Evolutionary conservation across 2,329 filamentous ascomycete genomes (phyloP).

Genomic region (Penicillium sp.): DNA sequence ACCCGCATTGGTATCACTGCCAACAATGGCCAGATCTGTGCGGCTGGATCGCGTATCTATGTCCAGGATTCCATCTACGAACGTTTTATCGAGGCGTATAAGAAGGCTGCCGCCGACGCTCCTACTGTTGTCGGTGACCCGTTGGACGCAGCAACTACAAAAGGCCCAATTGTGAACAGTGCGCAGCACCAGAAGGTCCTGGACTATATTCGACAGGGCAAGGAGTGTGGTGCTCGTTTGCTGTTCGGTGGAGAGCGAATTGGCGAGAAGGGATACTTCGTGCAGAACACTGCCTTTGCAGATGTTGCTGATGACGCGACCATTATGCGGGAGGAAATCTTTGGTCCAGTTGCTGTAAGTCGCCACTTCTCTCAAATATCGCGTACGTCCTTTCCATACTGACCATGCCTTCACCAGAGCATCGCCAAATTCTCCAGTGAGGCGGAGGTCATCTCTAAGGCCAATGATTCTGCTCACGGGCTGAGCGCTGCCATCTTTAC

Average conservation of each 20-base stretch:
- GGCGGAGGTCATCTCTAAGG: constrained; percentile 56
- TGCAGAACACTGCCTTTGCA: constrained; percentile 59
- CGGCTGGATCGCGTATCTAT: constrained; percentile 33
- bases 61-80: constrained; percentile 36
- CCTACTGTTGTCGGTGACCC: constrained; percentile 22
- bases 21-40: constrained; percentile 36
- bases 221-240: constrained; percentile 20
- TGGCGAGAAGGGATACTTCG: constrained; percentile 57
- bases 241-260: constrained; percentile 26
- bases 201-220: constrained; percentile 24
- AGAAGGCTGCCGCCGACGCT: constrained; percentile 57
- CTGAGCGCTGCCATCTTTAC: constrained; percentile 30
- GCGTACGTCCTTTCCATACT: neutral
- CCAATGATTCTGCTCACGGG: constrained; percentile 52
- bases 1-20: constrained; percentile 29
- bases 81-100: constrained; percentile 32
- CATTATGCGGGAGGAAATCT: constrained; percentile 56
- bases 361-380: neutral
- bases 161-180: constrained; percentile 24
- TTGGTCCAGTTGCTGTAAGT: constrained; percentile 54
- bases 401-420: constrained; percentile 30
- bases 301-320: constrained; percentile 50
- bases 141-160: constrained; percentile 20
- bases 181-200: constrained; percentile 25
- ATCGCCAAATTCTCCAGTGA: constrained; percentile 60